Percentiles rank a stretch among this genome's conserved stretches.
These are phyloP conservation scores for Aspergillus candidus DNA, from an alignment of 2,329 filamentous ascomycete species.

Conservation along the genomic window DNA sequence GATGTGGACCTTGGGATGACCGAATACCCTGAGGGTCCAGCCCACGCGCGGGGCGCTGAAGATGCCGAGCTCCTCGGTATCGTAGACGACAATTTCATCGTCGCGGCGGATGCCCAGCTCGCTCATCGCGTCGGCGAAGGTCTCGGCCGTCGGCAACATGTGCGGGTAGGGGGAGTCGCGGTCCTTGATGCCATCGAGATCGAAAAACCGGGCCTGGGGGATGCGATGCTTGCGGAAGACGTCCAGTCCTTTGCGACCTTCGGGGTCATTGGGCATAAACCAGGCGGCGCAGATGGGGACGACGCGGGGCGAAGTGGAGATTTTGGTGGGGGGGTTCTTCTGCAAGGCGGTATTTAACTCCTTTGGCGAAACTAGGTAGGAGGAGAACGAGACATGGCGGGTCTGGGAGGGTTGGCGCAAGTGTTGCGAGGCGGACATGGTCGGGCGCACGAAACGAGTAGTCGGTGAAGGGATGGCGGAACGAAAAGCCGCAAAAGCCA, in stretches of 20 bases:
- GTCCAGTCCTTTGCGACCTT: conserved; percentile 68
- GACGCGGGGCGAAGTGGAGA: conserved; percentile 74
- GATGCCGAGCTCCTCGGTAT: conserved; percentile 82
- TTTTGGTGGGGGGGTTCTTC: conserved; percentile 71
- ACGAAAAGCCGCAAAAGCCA: conserved; percentile 34
- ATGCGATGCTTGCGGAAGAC: conserved; percentile 79
- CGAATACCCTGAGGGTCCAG: conserved; percentile 89
- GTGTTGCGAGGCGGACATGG: conserved; percentile 22
- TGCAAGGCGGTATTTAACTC: conserved; percentile 76
- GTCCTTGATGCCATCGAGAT: conserved; percentile 88
- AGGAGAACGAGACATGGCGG: conserved; percentile 56
- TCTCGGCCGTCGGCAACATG: conserved; percentile 79
- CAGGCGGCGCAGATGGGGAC: conserved; percentile 88
- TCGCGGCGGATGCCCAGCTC: conserved; percentile 79
- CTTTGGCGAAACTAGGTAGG: conserved; percentile 78
- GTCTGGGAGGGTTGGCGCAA: conserved; percentile 31
- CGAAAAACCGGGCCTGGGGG: conserved; percentile 88
- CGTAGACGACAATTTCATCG: conserved; percentile 90
- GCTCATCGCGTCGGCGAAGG: conserved; percentile 83
- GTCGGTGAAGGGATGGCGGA: conserved; percentile 19
- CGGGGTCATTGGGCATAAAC: conserved; percentile 87
- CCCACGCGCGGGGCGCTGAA: conserved; percentile 90
- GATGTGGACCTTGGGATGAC: conserved; percentile 80
- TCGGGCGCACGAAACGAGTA: conserved; percentile 18
- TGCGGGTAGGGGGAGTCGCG: conserved; percentile 84